Evolutionary conservation across 140 eudicot genomes (phyloP), one percentile per base, ranked within the genome.

Genomic region (Oenanthe javanica): DNA sequence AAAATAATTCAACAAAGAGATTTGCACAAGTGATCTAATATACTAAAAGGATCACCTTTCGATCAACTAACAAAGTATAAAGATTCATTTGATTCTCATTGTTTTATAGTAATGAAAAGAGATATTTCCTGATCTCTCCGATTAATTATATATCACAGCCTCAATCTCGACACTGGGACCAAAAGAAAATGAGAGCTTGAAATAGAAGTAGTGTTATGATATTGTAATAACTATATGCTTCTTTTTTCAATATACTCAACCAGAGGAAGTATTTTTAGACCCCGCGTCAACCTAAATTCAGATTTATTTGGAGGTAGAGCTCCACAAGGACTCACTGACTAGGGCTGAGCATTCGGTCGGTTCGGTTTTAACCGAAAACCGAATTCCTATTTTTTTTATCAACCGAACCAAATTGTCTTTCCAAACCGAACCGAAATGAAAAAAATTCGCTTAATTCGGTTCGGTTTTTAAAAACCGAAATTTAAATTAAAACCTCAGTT

Each of bases 401-500:
- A n/a, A n/a, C n/a, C n/a, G n/a, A n/a, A n/a, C n/a, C n/a, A n/a
- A n/a, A n/a, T n/a, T n/a, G n/a, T n/a, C n/a, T n/a, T n/a, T n/a
- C n/a, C n/a, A n/a, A n/a, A n/a, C n/a, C n/a, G n/a, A n/a, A n/a
- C n/a, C n/a, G n/a, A n/a, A n/a, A n/a, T n/a, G n/a, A n/a, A n/a
- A n/a, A n/a, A n/a, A n/a, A n/a, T n/a, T n/a, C n/a, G n/a, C n/a
- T n/a, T n/a, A n/a, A n/a, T n/a, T n/a, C n/a, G n/a, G n/a, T n/a
- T n/a, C n/a, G n/a, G n/a, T n/a, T n/a, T n/a, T n/a, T n/a, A n/a
- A n/a, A n/a, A n/a, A n/a, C n/a, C n/a, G n/a, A n/a, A n/a, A n/a
- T n/a, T n/a, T n/a, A n/a, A n/a, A n/a, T n/a, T n/a, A n/a, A n/a
- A 14, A 84, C 73, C 21, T 89, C 97, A 64, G 90, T 85, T 97